Percentiles rank a stretch among this genome's conserved stretches.
Evolutionary conservation across 257 asterid species (phyloP).

Genomic region (Plectranthus barbatus): DNA sequence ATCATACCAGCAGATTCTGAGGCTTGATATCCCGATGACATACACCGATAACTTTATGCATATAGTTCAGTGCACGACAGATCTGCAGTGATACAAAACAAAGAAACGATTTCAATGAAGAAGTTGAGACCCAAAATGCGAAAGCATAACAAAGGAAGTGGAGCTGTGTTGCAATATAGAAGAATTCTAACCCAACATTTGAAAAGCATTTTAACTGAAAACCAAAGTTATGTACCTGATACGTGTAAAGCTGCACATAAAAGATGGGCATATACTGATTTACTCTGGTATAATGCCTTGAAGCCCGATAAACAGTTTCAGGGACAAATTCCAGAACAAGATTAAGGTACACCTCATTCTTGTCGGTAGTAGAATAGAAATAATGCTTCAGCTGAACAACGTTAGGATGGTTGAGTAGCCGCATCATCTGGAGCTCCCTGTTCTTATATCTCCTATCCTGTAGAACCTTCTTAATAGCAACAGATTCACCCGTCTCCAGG

Average conservation of each 20-base stretch:
- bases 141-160: background rate
- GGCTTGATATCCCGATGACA: constrained; percentile 74
- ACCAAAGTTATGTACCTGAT: constrained; percentile 27
- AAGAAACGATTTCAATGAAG: background rate
- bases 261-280: constrained; percentile 41
- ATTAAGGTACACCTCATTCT: constrained; percentile 55
- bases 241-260: constrained; percentile 39
- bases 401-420: constrained; percentile 39
- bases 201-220: background rate
- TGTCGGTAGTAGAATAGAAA: constrained; percentile 50
- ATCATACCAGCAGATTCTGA: constrained; percentile 55
- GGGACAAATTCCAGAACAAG: constrained; percentile 47
- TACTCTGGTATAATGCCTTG: constrained; percentile 35
- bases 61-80: constrained; percentile 52
- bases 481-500: constrained; percentile 47
- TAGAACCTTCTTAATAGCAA: constrained; percentile 53
- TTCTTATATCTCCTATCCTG: constrained; percentile 53
- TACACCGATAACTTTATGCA: constrained; percentile 52
- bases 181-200: too few species aligned
- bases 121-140: background rate
- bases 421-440: constrained; percentile 49
- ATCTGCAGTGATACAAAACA: constrained; percentile 28
- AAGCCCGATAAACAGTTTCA: constrained; percentile 43
- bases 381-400: constrained; percentile 45
- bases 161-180: background rate